Evolutionary conservation across 805 yeast genomes (phyloP), one percentile per base, ranked within the genome.

Genomic region (Maudiozyma serrabonitensis): DNA sequence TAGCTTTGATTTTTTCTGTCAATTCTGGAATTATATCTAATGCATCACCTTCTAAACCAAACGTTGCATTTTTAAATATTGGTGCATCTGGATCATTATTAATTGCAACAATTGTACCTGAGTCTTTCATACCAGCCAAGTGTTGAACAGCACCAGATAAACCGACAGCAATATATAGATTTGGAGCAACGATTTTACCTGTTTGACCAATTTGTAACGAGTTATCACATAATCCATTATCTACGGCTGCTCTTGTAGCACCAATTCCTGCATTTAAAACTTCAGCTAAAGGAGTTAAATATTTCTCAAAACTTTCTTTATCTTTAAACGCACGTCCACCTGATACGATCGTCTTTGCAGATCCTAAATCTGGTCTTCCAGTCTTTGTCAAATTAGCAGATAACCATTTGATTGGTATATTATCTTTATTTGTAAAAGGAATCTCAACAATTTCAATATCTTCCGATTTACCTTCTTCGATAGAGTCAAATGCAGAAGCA

Each of bases 231-330:
- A 79, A 89, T 0, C 97, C 98, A 43, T 95, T 76, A 69, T 91
- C 99, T 23, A 93, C 99, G 34, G 98, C 99, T 18, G 97, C 98
- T 68, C 99, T 82, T 7, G 96, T 87, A 3, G 98, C 98, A 61
- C 99, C 99, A 46, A 91, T 84, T 48, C 95, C 98, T 2, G 98
- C 99, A 50, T 81, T 78, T 51, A 91, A 71, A 52, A 84, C 76
- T 50, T 80, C 81, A 7, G 98, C 97, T 56, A 91, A 73, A 46
- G 99, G 98, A 57, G 76, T 79, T 48, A 93, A 73, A 51, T 87
- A 56, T 48, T 75, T 64, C 49, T 87, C 95, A 67, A 91, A 91
- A 50, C 84, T 83, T 64, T 86, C 96, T 68, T 89, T 90, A 68
- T 81, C 81, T 67, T 90, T 88, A 57, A 91, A 78, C 38, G 96